Evolutionary conservation across 768 basidiomycete genomes (phyloP).

Genomic region (Serendipita vermifera): DNA sequence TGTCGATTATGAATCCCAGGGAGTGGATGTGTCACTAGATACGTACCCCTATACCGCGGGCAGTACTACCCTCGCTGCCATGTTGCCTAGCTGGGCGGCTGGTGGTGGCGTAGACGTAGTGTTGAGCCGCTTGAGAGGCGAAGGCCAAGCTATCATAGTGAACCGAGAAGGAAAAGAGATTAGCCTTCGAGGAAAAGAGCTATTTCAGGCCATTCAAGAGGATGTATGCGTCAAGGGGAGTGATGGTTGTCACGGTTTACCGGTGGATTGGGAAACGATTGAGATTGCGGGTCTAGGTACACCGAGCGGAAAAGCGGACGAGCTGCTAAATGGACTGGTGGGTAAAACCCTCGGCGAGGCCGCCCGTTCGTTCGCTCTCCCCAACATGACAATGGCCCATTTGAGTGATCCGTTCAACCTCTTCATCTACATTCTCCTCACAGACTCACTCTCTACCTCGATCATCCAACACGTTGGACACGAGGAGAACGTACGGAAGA

Average conservation of each 20-base stretch:
- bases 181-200: conserved; percentile 9
- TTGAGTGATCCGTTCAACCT: conserved; percentile 14
- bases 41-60: conserved; percentile 24
- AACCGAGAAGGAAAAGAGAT: background rate
- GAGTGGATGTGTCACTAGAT: conserved; percentile 21
- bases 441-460: conserved; percentile 21
- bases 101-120: conserved; percentile 20
- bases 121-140: conserved; percentile 16
- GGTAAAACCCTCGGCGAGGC: background rate
- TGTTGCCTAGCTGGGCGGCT: conserved; percentile 22
- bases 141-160: background rate
- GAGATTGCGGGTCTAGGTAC: conserved; percentile 16
- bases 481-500: conserved; percentile 22
- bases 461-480: conserved; percentile 23
- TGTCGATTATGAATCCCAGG: conserved; percentile 16
- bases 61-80: conserved; percentile 21
- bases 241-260: conserved; percentile 23
- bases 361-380: too few relatives aligned
- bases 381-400: background rate
- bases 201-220: conserved; percentile 19
- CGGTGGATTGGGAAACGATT: conserved; percentile 21
- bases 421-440: conserved; percentile 20
- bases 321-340: background rate
- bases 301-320: background rate
- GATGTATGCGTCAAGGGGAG: conserved; percentile 21